A percentile compares a stretch with the other conserved stretches of the same genome.
These are phyloP conservation scores for Endogone sp. DNA, from an alignment of 192 early-diverging fungal species.

Conservation along the genomic window DNA sequence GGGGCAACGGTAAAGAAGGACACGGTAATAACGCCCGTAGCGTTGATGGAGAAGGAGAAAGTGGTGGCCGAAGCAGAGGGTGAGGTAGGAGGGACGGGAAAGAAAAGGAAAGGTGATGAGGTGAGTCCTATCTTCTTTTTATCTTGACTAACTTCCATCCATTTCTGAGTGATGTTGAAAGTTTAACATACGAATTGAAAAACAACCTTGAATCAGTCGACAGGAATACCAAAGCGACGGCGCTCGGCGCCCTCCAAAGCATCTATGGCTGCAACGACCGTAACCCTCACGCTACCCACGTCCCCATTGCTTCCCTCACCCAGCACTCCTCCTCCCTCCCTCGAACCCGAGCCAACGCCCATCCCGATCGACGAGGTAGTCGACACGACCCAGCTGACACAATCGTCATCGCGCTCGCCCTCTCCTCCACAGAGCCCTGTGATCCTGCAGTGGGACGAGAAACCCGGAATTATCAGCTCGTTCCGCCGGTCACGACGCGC, in stretches of 20 bases:
- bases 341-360: background rate
- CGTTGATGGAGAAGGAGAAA: background rate
- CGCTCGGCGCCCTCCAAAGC: slow-evolving; percentile 5
- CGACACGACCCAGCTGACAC: slow-evolving; percentile 42
- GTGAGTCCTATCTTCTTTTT: too few species aligned
- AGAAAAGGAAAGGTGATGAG: background rate
- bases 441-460: slow-evolving; percentile 40
- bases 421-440: slow-evolving; percentile 24
- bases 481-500: slow-evolving; percentile 36
- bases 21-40: background rate
- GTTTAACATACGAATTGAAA: too few species aligned
- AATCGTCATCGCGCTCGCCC: slow-evolving; percentile 35
- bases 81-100: background rate
- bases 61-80: background rate
- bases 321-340: background rate
- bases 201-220: background rate
- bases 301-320: background rate
- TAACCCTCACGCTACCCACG: background rate
- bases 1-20: background rate
- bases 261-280: background rate
- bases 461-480: slow-evolving; percentile 48
- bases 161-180: too few species aligned
- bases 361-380: slow-evolving; percentile 48
- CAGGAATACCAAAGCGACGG: background rate
- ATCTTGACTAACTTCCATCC: too few species aligned